Evolutionary conservation across 2,329 filamentous ascomycete species (phyloP).

Genomic region (Penicillium sp.): DNA sequence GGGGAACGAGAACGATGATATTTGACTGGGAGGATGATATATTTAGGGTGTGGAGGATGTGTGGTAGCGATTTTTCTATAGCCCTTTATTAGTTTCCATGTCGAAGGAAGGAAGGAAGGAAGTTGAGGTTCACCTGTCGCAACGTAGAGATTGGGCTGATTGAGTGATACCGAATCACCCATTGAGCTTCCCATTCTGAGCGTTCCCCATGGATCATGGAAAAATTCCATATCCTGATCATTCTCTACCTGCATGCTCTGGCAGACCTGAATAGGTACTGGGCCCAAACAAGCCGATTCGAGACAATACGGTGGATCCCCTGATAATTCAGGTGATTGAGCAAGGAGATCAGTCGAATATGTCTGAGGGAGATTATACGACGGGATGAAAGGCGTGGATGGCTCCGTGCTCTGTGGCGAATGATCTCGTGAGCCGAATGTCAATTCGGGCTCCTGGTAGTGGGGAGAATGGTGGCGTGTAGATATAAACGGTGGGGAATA

Average conservation of each 20-base stretch:
- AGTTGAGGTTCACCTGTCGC: constrained; percentile 13
- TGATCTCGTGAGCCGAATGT: neutral
- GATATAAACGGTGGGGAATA: constrained; percentile 14
- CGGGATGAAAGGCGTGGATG: constrained; percentile 4
- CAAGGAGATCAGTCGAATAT: constrained; percentile 6
- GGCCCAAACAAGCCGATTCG: neutral
- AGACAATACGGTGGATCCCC: neutral
- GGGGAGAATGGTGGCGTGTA: neutral
- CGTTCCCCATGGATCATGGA: neutral
- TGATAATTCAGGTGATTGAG: neutral
- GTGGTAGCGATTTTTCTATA: constrained; percentile 18
- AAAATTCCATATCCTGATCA: neutral
- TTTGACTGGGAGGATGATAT: constrained; percentile 14
- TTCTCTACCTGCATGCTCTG: neutral
- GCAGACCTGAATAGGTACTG: neutral
- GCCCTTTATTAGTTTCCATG: neutral
- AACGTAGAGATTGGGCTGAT: constrained; percentile 18
- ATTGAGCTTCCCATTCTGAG: neutral
- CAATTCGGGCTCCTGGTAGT: constrained; percentile 8
- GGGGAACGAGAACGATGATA: constrained; percentile 20
- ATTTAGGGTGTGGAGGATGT: constrained; percentile 19
- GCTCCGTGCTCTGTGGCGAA: constrained; percentile 1
- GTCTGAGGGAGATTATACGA: neutral
- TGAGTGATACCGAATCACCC: neutral
- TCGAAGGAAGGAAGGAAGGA: neutral